Conservation (phyloP, 2,329 filamentous ascomycete genomes). For the Didymella glomerata region DNA sequence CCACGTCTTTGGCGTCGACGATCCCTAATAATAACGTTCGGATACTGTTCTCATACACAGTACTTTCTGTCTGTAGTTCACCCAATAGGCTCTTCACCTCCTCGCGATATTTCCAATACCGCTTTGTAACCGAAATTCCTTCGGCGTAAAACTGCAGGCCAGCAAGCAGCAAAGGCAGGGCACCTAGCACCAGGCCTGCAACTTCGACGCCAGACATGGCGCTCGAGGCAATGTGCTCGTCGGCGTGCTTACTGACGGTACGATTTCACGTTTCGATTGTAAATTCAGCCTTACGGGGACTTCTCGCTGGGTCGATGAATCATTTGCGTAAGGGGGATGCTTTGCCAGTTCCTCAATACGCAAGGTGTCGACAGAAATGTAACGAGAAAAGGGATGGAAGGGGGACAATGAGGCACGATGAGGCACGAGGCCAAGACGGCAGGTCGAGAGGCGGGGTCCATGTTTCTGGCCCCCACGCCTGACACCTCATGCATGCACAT, state of each 20-base stretch:
- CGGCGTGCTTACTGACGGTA: too few relatives aligned
- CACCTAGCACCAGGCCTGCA: slow-evolving; percentile 40
- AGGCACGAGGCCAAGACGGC: not conserved
- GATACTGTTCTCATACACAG: slow-evolving; percentile 14
- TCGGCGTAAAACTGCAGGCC: slow-evolving; percentile 45
- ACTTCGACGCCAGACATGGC: slow-evolving; percentile 34
- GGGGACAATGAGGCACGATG: too few relatives aligned
- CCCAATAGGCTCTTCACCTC: slow-evolving; percentile 33
- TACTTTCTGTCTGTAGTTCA: slow-evolving; percentile 25
- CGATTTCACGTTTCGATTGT: too few relatives aligned
- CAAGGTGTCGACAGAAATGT: too few relatives aligned
- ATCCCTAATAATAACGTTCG: not conserved
- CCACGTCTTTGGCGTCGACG: slow-evolving; percentile 1
- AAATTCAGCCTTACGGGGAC: too few relatives aligned
- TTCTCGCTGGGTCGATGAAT: too few relatives aligned
- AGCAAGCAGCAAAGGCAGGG: slow-evolving; percentile 47
- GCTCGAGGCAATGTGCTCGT: too few relatives aligned
- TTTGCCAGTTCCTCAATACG: too few relatives aligned
- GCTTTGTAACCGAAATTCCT: slow-evolving; percentile 41
- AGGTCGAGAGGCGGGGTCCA: not conserved
- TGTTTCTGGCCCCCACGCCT: slow-evolving; percentile 7
- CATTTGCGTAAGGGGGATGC: too few relatives aligned
- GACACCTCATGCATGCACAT: slow-evolving; percentile 18
- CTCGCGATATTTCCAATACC: slow-evolving; percentile 33
- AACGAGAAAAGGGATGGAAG: not conserved